These are phyloP conservation scores for Phycomyces nitens DNA, from an alignment of 192 early-diverging fungal genomes.

Conservation along the genomic window DNA sequence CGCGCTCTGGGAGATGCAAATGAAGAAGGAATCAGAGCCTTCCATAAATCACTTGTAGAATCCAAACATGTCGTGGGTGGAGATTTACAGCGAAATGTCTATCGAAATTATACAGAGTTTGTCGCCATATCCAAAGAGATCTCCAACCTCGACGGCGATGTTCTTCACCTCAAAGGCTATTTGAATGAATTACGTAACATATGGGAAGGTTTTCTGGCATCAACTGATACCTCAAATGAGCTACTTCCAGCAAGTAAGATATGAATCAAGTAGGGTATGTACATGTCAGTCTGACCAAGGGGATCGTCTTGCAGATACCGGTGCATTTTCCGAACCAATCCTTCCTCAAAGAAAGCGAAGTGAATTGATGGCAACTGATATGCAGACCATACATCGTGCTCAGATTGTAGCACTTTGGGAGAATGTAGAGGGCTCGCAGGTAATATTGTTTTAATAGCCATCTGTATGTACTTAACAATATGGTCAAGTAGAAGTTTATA, in stretches of 20 bases:
- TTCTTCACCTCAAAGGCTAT: conserved; percentile 63
- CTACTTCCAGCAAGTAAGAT: conserved; percentile 28
- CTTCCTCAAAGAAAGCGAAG: conserved; percentile 22
- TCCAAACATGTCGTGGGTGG: conserved; percentile 64
- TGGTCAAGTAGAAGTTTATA: conserved; percentile 50
- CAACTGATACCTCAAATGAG: conserved; percentile 35
- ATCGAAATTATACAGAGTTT: conserved; percentile 81
- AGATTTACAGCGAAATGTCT: conserved; percentile 80
- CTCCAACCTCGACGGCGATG: conserved; percentile 70
- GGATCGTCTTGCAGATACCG: not conserved
- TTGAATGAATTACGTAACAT: conserved; percentile 61
- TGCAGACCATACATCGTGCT: conserved; percentile 51
- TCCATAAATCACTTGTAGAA: conserved; percentile 55
- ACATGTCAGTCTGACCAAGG: not conserved
- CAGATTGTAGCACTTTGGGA: conserved; percentile 58
- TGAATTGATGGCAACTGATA: conserved; percentile 39
- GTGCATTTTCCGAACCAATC: conserved; percentile 18
- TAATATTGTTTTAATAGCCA: conserved; percentile 7
- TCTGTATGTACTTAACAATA: not conserved
- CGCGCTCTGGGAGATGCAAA: conserved; percentile 47
- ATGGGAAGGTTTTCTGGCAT: conserved; percentile 47
- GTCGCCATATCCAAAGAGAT: conserved; percentile 86
- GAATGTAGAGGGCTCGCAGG: conserved; percentile 58
- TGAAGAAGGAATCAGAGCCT: conserved; percentile 56
- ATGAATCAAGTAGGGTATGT: not conserved